Evolutionary conservation across 805 yeast species (phyloP), one percentile per base, ranked within the genome.

Genomic region (Clavispora fructus): DNA sequence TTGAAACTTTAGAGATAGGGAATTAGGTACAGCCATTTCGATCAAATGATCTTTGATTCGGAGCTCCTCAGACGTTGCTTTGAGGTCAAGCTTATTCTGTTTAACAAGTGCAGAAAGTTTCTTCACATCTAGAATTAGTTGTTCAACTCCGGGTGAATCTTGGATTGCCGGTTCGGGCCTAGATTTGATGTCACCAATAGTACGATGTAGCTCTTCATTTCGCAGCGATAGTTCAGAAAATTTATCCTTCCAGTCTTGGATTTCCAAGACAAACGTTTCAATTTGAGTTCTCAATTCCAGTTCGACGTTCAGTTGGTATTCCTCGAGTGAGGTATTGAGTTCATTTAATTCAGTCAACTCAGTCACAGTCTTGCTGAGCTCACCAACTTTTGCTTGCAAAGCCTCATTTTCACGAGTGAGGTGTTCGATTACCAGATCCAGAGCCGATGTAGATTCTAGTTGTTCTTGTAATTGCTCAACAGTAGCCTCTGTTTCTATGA

Each of bases 331-430:
- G 37, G 63, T 67, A 45, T 80, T 80, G 12, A 82, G 56, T 28
- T 68, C 71, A 45, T 74, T 75, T 29, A 82, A 52, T 46, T 78
- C 81, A 35, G 73, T 76, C 19, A 78, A 57, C 19, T 78, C 82
- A 1, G 62, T 56, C 0, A 82, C 56, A 2, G 75, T 68, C 4
- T 50, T 47, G 25, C 64, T 60, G n/a, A 79, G 55, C 3, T 49
- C 46, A 0, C 47, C 41, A 3, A 79, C 60, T 38, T 69, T 61
- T 4, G 56, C 57, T 8, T 50, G 52, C 1, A 80, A 61, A n/a
- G 45, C 50, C 27, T 65, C 71, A 47, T 71, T 72, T 43, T 69
- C 71, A 1, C 50, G 27, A 6, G 66, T 67, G 43, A 71, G 59
- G 39, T 59, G 59, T 32, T 69, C 73, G 6, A 67, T 56, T 6